Percentiles rank a stretch among this genome's conserved stretches.
These are phyloP conservation scores for Acanthamoeba royreba DNA, from an alignment of 208 protist species.

Conservation along the genomic window DNA sequence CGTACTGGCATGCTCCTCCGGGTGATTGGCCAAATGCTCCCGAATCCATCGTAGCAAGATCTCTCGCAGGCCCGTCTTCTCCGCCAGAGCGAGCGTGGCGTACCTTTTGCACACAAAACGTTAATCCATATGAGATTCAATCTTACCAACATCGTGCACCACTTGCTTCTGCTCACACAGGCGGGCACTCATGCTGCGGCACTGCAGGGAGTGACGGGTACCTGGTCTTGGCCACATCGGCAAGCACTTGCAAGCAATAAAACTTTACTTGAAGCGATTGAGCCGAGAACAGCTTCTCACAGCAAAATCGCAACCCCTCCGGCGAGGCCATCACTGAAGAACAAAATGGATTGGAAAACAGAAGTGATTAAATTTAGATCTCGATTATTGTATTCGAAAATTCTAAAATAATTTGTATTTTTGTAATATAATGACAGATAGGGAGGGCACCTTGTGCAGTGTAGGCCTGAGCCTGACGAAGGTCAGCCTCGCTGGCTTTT, in stretches of 20 bases:
- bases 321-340: not conserved
- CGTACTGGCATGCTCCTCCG: conserved; percentile 44
- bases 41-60: conserved; percentile 52
- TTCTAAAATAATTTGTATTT: not conserved
- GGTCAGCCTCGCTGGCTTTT: not conserved
- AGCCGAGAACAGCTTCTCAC: conserved; percentile 42
- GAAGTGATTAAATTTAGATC: not conserved
- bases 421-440: not conserved
- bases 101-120: not conserved
- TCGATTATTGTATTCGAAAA: not conserved
- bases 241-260: conserved; percentile 62
- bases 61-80: conserved; percentile 33
- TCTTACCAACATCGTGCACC: not conserved
- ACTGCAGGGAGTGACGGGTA: not conserved
- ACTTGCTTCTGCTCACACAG: not conserved
- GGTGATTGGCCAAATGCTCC: not conserved
- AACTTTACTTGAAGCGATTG: conserved; percentile 54
- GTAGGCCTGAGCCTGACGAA: conserved; percentile 42
- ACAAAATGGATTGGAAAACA: not conserved
- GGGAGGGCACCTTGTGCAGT: not conserved
- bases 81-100: not conserved
- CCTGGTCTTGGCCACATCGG: conserved; percentile 51
- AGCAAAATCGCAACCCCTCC: conserved; percentile 59
- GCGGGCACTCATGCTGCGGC: not conserved
- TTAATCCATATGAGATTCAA: not conserved